Conservation (phyloP, 495 filamentous ascomycete species). For the Penicillium coprophilum region DNA sequence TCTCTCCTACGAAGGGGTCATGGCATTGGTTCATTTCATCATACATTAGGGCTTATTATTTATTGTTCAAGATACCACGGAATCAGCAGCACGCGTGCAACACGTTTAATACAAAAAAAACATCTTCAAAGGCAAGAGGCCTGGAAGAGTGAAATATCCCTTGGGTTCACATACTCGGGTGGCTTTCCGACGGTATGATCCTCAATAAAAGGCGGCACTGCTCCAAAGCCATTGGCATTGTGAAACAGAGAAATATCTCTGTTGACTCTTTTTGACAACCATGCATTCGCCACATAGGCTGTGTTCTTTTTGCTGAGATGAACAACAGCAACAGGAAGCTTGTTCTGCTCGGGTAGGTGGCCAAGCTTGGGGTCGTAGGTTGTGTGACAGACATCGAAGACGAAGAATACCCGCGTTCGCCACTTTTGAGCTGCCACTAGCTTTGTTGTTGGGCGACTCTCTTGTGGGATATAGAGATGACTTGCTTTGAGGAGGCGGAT, state of each 20-base stretch:
- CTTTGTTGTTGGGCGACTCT: constrained; percentile 7
- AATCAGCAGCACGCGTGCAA: not conserved
- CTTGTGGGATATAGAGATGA: constrained; percentile 1
- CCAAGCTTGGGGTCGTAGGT: constrained; percentile 26
- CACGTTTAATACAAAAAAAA: not conserved
- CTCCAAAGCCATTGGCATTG: constrained; percentile 28
- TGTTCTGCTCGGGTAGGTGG: constrained; percentile 31
- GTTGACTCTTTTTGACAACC: constrained; percentile 27
- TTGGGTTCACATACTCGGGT: constrained; percentile 24
- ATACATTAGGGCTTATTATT: constrained; percentile 10
- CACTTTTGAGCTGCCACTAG: constrained; percentile 29
- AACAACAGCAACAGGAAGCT: constrained; percentile 26
- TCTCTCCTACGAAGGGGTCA: constrained; percentile 1
- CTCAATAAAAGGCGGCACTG: constrained; percentile 27
- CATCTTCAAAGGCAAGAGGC: constrained; percentile 15
- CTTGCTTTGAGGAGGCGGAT: constrained; percentile 20
- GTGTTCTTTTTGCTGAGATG: constrained; percentile 31
- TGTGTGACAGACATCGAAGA: constrained; percentile 29
- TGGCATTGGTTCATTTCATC: constrained; percentile 18
- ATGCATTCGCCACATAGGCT: constrained; percentile 24
- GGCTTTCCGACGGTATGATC: constrained; percentile 26
- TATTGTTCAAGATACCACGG: constrained; percentile 16
- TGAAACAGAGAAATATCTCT: constrained; percentile 30
- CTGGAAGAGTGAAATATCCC: constrained; percentile 26
- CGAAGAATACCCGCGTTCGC: constrained; percentile 26